Evolutionary conservation across 139 green algal genomes (phyloP), one percentile per base, ranked within the genome.

Genomic region (Picochlorum sp.): DNA sequence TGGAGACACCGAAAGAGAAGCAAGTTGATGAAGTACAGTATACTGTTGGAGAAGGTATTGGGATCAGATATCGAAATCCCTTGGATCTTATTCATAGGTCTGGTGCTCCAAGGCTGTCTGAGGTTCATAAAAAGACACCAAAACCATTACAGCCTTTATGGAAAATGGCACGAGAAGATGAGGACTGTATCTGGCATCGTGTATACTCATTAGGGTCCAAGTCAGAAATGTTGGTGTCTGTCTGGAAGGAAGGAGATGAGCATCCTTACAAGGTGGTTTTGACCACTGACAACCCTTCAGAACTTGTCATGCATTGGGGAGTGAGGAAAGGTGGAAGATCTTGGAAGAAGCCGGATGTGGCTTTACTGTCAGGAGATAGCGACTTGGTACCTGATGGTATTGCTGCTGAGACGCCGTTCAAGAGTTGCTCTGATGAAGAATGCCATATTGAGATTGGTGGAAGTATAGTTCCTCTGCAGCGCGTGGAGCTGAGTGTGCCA

Each of bases 271-370:
- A 58, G 3, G 67, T 91, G 13, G 76, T 56, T 21, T 62, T 95
- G 13, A 84, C 85, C 32, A 91, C 87, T 4, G 85, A 93, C 71
- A 61, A 71, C 57, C 74, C 81, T 32, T 65, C 72, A 11, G 49
- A 78, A 0, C 23, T 89, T 16, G 74, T 94, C 44, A 69, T 96
- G 76, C 90, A 96, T 77, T 96, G 90, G 90, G 90, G 87, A 8
- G 79, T 90, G 16, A 71, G 69, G 38, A 60, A 67, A 50, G 57
- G 71, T 57, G 71, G 71, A 47, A 38, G 52, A 18, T 73, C 74
- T 21, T 82, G 76, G 82, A 20, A 73, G 62, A 34, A 24, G 26
- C 72, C 81, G 14, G 30, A 56, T 2, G 58, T 47, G 5, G 10
- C 20, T 8, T 49, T 80, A 56, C 51, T 66, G 49, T 56, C 65